Evolutionary conservation across 2,329 filamentous ascomycete genomes (phyloP), one percentile per base, ranked within the genome.

Genomic region (Aureobasidium sp.): DNA sequence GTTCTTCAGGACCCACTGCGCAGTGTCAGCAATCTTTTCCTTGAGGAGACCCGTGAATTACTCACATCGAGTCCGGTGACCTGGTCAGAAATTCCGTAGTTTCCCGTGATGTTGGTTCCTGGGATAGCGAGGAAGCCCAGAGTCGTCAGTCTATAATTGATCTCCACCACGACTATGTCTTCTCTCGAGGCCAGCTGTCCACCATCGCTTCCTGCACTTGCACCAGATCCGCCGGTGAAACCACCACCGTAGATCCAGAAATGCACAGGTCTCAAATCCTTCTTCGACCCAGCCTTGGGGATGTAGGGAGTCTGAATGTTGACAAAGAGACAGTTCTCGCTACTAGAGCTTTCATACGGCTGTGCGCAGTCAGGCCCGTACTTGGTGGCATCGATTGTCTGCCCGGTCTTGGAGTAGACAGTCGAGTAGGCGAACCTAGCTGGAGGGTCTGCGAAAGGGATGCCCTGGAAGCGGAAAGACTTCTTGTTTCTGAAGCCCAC

Each of bases 121-220:
- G 79, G 76, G 8, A 85, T 74, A 0, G 83, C 83, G 0, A 86
- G 72, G 66, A 84, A 86, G 0, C 84, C 84, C 0, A 86, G 74
- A 0, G 81, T 84, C 0, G 76, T 78, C 3, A 86, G 72, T 9
- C 84, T 81, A 70, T 86, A 86, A 72, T 86, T 86, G 73, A 85
- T 82, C 8, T 73, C 72, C 5, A 87, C 84, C 3, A 84, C 77
- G 0, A 87, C 81, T 20, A 86, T 77, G 64, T 86, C 83, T 25
- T 82, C 82, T 53, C 83, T 77, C 2, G 81, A 83, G 0, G 81
- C 83, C 3, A 86, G 72, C 64, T 83, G 83, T 2, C 80, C 81
- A 22, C 82, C 81, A 64, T 86, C 83, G 11, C 69, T 68, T 1
- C 69, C 70, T 11, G 71, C 65, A 53, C 73, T 70, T 7, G 71